A percentile compares a stretch with the other conserved stretches of the same genome.
Conservation (phyloP, 2,329 filamentous ascomycete genomes). For the Onygenales sp. region DNA sequence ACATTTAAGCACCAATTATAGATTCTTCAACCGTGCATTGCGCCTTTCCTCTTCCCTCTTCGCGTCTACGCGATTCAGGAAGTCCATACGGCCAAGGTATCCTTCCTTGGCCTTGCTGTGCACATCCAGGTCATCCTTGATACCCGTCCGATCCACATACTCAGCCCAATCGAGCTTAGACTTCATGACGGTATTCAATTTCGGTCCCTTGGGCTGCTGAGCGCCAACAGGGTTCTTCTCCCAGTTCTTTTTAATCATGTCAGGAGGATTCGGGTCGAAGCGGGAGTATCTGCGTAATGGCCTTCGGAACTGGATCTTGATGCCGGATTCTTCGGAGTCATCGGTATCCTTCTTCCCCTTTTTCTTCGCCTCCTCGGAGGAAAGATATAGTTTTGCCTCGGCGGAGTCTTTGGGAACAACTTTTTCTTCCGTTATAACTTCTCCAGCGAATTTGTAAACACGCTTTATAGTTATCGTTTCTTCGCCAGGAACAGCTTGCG, state of each 20-base stretch:
- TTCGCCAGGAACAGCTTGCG: constrained; percentile 16
- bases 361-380: constrained; percentile 23
- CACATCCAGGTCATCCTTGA: constrained; percentile 51
- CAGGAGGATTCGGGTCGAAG: constrained; percentile 38
- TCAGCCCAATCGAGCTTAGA: constrained; percentile 56
- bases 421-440: constrained; percentile 45
- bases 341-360: constrained; percentile 21
- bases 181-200: constrained; percentile 59
- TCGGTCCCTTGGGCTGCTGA: constrained; percentile 39
- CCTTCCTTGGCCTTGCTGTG: constrained; percentile 54
- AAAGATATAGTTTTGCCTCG: constrained; percentile 46
- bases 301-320: constrained; percentile 22
- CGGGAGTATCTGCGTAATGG: constrained; percentile 35
- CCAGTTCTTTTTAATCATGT: constrained; percentile 34
- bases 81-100: constrained; percentile 53
- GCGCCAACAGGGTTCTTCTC: constrained; percentile 24
- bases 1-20: background rate
- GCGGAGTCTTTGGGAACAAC: constrained; percentile 43
- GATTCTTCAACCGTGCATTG: constrained; percentile 38
- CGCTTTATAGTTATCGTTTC: constrained; percentile 47
- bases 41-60: constrained; percentile 48
- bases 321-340: constrained; percentile 11
- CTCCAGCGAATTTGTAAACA: constrained; percentile 49
- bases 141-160: constrained; percentile 52
- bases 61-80: constrained; percentile 49